Evolutionary conservation across 2,329 filamentous ascomycete genomes (phyloP).

Genomic region (Apiospora marii): DNA sequence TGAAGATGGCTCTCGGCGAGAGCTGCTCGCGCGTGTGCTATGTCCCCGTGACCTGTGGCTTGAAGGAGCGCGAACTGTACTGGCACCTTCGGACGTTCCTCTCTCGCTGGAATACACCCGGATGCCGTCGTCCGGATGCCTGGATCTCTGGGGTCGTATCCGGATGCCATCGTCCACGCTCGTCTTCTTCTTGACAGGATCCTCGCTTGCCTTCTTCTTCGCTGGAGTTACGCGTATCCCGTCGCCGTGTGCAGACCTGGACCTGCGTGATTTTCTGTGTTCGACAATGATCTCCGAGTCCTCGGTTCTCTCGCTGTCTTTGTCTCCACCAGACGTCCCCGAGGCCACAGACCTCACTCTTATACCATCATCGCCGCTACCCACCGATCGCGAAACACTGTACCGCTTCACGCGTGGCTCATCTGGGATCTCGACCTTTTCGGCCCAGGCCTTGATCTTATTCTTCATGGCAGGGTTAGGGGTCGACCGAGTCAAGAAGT

Average conservation of each 20-base stretch:
- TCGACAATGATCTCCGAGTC: constrained; percentile 34
- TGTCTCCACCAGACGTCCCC: constrained; percentile 27
- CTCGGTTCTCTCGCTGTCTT: constrained; percentile 33
- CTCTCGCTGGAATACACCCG: constrained; percentile 39
- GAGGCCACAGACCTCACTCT: background rate
- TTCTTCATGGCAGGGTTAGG: constrained; percentile 63
- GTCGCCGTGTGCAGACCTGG: constrained; percentile 41
- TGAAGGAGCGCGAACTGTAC: constrained; percentile 40
- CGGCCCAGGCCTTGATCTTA: constrained; percentile 70
- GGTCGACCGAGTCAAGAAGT: constrained; percentile 62
- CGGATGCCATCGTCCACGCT: constrained; percentile 41
- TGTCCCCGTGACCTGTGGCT: constrained; percentile 38
- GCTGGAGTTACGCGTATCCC: constrained; percentile 54
- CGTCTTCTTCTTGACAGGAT: constrained; percentile 31
- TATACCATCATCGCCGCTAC: constrained; percentile 36
- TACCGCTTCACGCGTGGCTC: constrained; percentile 46
- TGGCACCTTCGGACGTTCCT: constrained; percentile 37
- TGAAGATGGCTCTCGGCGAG: constrained; percentile 37
- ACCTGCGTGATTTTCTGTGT: constrained; percentile 31
- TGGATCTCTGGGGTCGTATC: constrained; percentile 34
- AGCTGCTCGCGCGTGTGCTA: constrained; percentile 33
- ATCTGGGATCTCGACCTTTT: constrained; percentile 59
- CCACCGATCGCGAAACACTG: constrained; percentile 47
- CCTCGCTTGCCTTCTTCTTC: constrained; percentile 39
- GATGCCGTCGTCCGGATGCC: constrained; percentile 46